Evolutionary conservation across 2,329 filamentous ascomycete genomes (phyloP), one percentile per base, ranked within the genome.

Genomic region (Ceratocystiopsis sp.): DNA sequence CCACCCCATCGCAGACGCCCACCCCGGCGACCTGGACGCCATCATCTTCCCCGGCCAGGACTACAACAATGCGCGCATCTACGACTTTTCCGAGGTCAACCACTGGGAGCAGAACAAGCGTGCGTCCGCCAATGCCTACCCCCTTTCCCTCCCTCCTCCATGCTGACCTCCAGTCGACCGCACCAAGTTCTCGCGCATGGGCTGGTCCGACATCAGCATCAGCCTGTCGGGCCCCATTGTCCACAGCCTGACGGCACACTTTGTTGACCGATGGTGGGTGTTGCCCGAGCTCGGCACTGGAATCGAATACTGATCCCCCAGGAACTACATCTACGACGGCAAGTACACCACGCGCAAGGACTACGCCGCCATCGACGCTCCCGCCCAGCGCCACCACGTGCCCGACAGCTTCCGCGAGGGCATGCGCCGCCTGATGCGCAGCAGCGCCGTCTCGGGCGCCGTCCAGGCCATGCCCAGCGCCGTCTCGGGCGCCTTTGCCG

Each of bases 1-100:
- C 46, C 87, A 95, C 57, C 75, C 82, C 1, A 85, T 94, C 49
- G 75, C 85, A 4, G 85, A 93, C 59, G 78, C 78, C 14, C 86
- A 94, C 55, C 84, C 85, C 0, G 75, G 74, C 3, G 73, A 93
- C 57, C 57, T 93, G 19, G 75, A 84, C 46, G 65, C 73, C 21
- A 84, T 84, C 37, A 60, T 94, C 12, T 94, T 89, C 59, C 84
- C 85, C 0, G 86, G 87, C 1, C 87, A 94, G 56, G 87, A 94
- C 54, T 94, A 84, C 65, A 94, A 94, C 62, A 93, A 94, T 52
- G 84, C 85, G 19, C 70, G 78, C 42, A 76, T 93, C 33, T 81
- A 82, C 56, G 87, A 91, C 58, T 89, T 91, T 58, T 69, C 77
- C 38, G 75, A 84, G 52, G 82, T 89, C 18, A 61, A 72, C 17